Percentiles rank a stretch among this genome's conserved stretches.
Conservation (phyloP, 768 basidiomycete genomes). For the Exsudoporus frostii region DNA sequence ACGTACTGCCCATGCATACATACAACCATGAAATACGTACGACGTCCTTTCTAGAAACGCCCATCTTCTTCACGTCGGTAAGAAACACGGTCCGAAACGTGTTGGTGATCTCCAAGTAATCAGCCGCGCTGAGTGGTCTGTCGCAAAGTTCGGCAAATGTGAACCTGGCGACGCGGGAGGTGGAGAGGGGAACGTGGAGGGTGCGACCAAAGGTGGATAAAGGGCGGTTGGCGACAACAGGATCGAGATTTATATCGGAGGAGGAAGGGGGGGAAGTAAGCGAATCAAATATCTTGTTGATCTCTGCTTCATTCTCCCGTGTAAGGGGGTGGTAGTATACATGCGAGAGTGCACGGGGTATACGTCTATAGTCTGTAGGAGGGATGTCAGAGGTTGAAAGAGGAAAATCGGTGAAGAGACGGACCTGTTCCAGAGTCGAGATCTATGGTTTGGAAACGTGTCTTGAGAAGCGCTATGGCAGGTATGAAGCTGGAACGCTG, state of each 20-base stretch:
- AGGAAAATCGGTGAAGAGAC: conserved; percentile 10
- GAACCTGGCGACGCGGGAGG: conserved; percentile 79
- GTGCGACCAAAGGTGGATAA: conserved; percentile 91
- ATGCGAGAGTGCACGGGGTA: conserved; percentile 89
- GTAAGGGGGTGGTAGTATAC: conserved; percentile 88
- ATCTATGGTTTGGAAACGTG: conserved; percentile 82
- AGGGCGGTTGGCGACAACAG: conserved; percentile 56
- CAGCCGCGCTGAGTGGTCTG: conserved; percentile 86
- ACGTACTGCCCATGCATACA: background rate
- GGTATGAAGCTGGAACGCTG: conserved; percentile 94
- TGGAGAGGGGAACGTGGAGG: conserved; percentile 75
- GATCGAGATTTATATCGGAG: conserved; percentile 35
- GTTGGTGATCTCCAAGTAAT: conserved; percentile 92
- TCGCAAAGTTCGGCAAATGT: conserved; percentile 85
- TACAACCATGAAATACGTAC: conserved; percentile 35
- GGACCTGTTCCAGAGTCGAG: conserved; percentile 92
- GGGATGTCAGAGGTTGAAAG: background rate
- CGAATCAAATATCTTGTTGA: conserved; percentile 81
- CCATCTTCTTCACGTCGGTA: conserved; percentile 85
- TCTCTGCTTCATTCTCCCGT: conserved; percentile 59
- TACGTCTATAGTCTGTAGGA: conserved; percentile 82
- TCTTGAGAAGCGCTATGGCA: conserved; percentile 89
- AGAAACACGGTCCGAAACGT: conserved; percentile 88
- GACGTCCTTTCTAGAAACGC: conserved; percentile 80
- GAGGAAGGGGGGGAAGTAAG: conserved; percentile 52